phyloP scores from a whole-genome alignment of 805 yeast species.

The Blastobotrys parvus region DNA sequence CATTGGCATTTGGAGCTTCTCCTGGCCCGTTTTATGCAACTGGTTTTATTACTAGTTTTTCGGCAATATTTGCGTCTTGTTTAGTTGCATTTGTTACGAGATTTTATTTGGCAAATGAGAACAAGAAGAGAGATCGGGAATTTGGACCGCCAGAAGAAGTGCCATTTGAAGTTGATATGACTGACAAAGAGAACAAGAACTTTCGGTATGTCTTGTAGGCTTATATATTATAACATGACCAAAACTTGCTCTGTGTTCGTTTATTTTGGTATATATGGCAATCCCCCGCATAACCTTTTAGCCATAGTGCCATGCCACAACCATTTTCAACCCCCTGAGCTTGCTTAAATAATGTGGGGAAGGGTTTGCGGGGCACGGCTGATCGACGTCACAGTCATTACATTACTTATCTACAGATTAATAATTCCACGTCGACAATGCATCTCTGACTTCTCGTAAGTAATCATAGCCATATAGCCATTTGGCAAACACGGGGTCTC shows the following conservation, averaged over 20 bases:
- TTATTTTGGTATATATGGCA: too few species aligned
- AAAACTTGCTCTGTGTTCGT: too few species aligned
- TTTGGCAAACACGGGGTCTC: not conserved
- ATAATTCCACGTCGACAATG: not conserved
- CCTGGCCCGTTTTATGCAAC: constrained; percentile 11
- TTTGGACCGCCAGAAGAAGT: not conserved
- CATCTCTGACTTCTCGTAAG: not conserved
- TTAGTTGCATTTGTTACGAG: not conserved
- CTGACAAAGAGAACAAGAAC: constrained; percentile 12
- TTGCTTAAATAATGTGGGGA: too few species aligned
- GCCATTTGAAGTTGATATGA: constrained; percentile 4
- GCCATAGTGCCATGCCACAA: too few species aligned
- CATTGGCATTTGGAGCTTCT: constrained; percentile 43
- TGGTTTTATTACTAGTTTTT: constrained; percentile 6
- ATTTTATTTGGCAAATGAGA: not conserved
- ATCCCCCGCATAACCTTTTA: too few species aligned
- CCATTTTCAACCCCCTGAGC: too few species aligned
- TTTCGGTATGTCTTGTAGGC: constrained; percentile 8
- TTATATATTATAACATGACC: too few species aligned
- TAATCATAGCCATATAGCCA: constrained; percentile 1
- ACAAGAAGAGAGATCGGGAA: not conserved
- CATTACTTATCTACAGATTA: not conserved
- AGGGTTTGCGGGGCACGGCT: too few species aligned
- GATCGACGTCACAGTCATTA: too few species aligned
- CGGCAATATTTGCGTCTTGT: too few species aligned